These are phyloP conservation scores for Ceratobasidium sp. DNA, from an alignment of 1,284 basidiomycete species.

Conservation along the genomic window DNA sequence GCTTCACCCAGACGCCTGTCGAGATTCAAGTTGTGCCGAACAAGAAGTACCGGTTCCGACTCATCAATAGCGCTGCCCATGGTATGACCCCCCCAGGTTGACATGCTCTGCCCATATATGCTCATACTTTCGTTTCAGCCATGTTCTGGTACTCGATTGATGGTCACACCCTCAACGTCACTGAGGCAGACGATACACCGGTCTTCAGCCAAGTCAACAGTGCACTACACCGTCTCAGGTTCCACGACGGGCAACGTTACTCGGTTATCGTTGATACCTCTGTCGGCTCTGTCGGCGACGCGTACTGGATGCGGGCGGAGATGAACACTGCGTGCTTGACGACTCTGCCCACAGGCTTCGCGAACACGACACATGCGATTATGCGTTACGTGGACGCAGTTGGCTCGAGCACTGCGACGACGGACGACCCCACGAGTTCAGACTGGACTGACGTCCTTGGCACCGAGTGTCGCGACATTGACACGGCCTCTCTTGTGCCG, in stretches of 20 bases:
- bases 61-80: constrained; percentile 56
- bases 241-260: constrained; percentile 62
- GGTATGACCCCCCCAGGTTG: constrained; percentile 46
- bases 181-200: constrained; percentile 36
- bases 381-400: constrained; percentile 52
- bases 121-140: not conserved
- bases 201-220: constrained; percentile 40
- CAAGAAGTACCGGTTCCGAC: constrained; percentile 55
- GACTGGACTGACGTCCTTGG: constrained; percentile 24
- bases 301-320: constrained; percentile 59
- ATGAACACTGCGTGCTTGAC: constrained; percentile 56
- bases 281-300: constrained; percentile 52
- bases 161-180: constrained; percentile 48
- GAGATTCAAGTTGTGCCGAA: constrained; percentile 48
- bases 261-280: constrained; percentile 60
- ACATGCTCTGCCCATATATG: not conserved
- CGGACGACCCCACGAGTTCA: constrained; percentile 31
- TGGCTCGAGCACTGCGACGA: constrained; percentile 40
- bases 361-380: constrained; percentile 50
- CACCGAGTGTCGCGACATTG: constrained; percentile 30
- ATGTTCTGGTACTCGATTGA: constrained; percentile 50
- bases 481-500: constrained; percentile 43
- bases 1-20: constrained; percentile 49
- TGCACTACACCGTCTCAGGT: constrained; percentile 50
- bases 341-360: constrained; percentile 54